Conservation (phyloP, 2,329 filamentous ascomycete species). For the Trichoderma gracile region DNA sequence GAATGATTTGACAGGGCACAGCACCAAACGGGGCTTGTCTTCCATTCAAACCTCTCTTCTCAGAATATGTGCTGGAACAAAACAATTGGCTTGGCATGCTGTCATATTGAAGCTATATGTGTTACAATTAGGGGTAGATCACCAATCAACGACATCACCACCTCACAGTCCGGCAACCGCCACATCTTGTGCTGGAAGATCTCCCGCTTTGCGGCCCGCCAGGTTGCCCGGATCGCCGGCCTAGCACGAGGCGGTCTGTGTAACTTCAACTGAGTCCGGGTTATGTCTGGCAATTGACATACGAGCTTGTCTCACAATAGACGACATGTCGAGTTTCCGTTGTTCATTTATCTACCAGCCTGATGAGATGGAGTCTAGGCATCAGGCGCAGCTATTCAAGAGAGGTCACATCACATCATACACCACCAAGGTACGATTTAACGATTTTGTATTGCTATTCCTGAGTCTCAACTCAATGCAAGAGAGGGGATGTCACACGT, state of each 20-base stretch:
- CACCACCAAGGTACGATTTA: not conserved
- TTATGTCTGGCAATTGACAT: not conserved
- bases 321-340: too few species aligned
- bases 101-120: too few species aligned
- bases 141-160: not conserved
- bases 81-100: too few species aligned
- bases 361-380: too few species aligned
- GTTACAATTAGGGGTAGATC: not conserved
- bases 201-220: not conserved
- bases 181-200: not conserved
- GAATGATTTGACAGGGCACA: not conserved
- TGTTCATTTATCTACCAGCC: not conserved
- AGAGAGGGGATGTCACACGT: constrained; percentile 45
- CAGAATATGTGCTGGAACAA: too few species aligned
- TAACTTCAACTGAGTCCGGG: not conserved
- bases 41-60: too few species aligned
- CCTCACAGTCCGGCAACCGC: not conserved
- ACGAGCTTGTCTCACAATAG: not conserved
- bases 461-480: constrained; percentile 34
- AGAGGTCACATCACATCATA: not conserved
- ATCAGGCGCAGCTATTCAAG: too few species aligned
- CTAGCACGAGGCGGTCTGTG: not conserved
- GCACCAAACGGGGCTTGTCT: not conserved
- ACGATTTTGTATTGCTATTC: constrained; percentile 26
- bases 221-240: not conserved